Evolutionary conservation across 2,329 filamentous ascomycete genomes (phyloP), one percentile per base, ranked within the genome.

Genomic region (Hymenoscyphus infarciens): DNA sequence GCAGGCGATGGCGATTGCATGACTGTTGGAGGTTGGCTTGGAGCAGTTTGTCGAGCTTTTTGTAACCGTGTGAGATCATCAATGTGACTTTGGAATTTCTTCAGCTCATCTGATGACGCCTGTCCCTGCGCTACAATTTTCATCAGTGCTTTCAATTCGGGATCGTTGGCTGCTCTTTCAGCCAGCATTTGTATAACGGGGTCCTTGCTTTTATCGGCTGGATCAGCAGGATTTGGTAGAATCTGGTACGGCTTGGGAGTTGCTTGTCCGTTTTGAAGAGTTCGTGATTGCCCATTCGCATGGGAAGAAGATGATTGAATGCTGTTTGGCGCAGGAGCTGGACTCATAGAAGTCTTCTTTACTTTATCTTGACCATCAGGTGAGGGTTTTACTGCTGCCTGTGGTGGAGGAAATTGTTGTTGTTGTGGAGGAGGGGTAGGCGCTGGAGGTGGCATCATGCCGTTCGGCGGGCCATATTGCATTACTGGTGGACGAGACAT

Each of bases 141-240:
- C 91, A 95, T 95, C 0, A 95, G 79, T 39, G 89, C 86, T 62
- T 92, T 87, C 10, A 95, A 78, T 61, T 88, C 82, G 0, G 86
- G 82, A 72, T 95, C 89, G 29, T 84, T 86, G 0, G 88, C 89
- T 6, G 91, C 91, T 67, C 86, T 85, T 69, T 91, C 88, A 0
- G 91, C 91, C 29, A 95, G 78, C 66, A 90, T 86, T 58, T 92
- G 87, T 61, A 95, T 94, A 53, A 95, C 91, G 0, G 90, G 90
- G 71, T 94, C 91, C n/a, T 82, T 77, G 27, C 78, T 76, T 31
- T 77, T 76, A 10, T 73, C 73, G 16, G 73, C 67, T n/a, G 45
- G 27, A 27, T 67, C 60, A 52, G 22, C 63, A 11, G 63, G 54
- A n/a, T 62, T 57, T 29, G 33, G 52, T n/a, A 45, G 25, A n/a